Evolutionary conservation across 352 stramenopile genomes (phyloP).

Genomic region (Phytophthora pluvialis): DNA sequence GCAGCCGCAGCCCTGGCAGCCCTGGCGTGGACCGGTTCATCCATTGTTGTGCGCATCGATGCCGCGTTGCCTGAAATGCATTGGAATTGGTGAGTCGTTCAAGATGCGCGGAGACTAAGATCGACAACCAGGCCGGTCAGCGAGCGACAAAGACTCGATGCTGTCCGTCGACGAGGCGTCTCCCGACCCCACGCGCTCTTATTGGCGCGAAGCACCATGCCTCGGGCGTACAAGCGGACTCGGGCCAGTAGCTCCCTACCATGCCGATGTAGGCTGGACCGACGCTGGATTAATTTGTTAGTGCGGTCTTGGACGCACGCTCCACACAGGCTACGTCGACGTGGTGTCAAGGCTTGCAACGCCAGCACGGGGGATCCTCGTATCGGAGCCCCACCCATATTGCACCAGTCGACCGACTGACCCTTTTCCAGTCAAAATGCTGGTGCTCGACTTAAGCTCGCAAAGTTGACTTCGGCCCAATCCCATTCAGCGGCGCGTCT

Average conservation of each 20-base stretch:
- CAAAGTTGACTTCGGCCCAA: neutral
- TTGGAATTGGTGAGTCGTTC: neutral
- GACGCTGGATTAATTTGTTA: constrained; percentile 1
- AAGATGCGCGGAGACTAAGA: constrained; percentile 6
- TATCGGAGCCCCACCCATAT: neutral
- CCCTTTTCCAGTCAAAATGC: neutral
- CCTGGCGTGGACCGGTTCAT: constrained; percentile 1
- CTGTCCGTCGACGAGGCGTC: neutral
- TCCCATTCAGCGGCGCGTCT: constrained; percentile 4
- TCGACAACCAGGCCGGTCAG: constrained; percentile 4
- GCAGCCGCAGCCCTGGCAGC: neutral
- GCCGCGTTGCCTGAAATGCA: constrained; percentile 12
- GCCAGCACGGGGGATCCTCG: too few species aligned
- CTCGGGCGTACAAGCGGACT: constrained; percentile 10
- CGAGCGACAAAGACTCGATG: constrained; percentile 14
- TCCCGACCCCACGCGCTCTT: neutral
- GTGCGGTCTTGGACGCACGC: neutral
- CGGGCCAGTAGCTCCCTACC: neutral
- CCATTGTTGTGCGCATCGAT: constrained; percentile 7
- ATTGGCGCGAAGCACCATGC: constrained; percentile 31
- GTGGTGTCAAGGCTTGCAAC: too few species aligned
- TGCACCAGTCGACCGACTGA: constrained; percentile 2
- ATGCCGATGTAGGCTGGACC: neutral
- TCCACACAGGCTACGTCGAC: neutral
- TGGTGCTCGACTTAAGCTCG: neutral